Evolutionary conservation across 805 yeast species (phyloP).

Genomic region (Kodamaea sagamina): DNA sequence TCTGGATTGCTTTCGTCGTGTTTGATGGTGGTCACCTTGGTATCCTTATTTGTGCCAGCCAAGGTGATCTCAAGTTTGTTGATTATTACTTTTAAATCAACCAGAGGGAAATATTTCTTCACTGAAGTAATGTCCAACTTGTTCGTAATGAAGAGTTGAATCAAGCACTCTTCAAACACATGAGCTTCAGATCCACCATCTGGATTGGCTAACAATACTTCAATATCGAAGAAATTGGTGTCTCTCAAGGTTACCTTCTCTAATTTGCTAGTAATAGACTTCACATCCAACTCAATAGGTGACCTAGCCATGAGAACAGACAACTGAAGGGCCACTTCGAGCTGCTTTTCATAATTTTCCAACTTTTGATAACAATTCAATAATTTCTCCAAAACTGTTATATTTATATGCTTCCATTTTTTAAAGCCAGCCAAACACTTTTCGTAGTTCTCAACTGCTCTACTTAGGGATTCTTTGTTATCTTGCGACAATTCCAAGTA

Average conservation of each 20-base stretch:
- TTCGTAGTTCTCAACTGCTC: slow-evolving; percentile 25
- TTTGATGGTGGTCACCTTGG: background rate
- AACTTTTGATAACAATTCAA: slow-evolving; percentile 38
- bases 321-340: slow-evolving; percentile 8
- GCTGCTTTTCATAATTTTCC: slow-evolving; percentile 22
- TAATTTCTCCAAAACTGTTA: slow-evolving; percentile 36
- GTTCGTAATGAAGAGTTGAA: slow-evolving; percentile 7
- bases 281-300: slow-evolving; percentile 3
- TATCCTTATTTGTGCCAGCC: background rate
- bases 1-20: background rate
- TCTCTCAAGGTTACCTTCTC: background rate
- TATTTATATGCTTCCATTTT: slow-evolving; percentile 40
- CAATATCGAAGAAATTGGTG: background rate
- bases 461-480: background rate
- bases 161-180: slow-evolving; percentile 12
- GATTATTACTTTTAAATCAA: background rate
- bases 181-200: slow-evolving; percentile 8
- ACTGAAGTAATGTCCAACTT: background rate
- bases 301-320: slow-evolving; percentile 7
- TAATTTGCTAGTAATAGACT: slow-evolving; percentile 1
- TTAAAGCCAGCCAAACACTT: slow-evolving; percentile 12
- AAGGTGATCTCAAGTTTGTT: slow-evolving; percentile 2
- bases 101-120: background rate
- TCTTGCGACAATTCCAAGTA: slow-evolving; percentile 21
- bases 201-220: slow-evolving; percentile 3